phyloP scores from a whole-genome alignment of 2,329 filamentous ascomycete species.

The Aspergillus novofumigatus region DNA sequence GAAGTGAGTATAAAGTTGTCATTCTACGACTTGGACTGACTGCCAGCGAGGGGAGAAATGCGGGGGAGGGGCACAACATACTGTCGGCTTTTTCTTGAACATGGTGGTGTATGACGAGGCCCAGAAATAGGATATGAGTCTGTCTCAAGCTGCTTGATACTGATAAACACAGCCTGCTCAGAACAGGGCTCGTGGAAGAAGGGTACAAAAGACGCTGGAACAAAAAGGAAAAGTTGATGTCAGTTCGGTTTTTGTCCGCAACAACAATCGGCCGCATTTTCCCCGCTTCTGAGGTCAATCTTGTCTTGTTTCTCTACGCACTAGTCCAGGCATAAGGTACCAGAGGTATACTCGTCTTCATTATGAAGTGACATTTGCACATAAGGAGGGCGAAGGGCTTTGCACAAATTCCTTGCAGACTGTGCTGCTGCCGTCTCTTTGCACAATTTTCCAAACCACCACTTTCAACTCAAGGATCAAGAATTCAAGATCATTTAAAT shows the following conservation, averaged over 20 bases:
- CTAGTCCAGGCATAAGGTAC: background rate
- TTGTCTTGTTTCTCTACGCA: background rate
- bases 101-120: constrained; percentile 32
- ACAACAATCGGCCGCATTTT: constrained; percentile 19
- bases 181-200: background rate
- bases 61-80: constrained; percentile 30
- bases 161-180: background rate
- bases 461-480: too few relatives aligned
- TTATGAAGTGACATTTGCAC: background rate
- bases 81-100: constrained; percentile 63
- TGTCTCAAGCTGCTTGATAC: background rate
- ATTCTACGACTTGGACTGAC: background rate
- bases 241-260: constrained; percentile 11
- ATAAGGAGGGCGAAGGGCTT: background rate
- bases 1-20: constrained; percentile 1
- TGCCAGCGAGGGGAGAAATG: constrained; percentile 17
- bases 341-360: background rate
- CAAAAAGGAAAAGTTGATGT: background rate
- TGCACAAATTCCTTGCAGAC: background rate
- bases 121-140: background rate
- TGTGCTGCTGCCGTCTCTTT: background rate
- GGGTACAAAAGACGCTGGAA: background rate
- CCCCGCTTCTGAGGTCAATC: constrained; percentile 5
- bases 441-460: too few relatives aligned
- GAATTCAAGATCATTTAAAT: too few relatives aligned